Percentiles rank a stretch among this genome's conserved stretches.
These are phyloP conservation scores for Lodderomyces beijingensis DNA, from an alignment of 1,139 yeast genomes.

Conservation along the genomic window DNA sequence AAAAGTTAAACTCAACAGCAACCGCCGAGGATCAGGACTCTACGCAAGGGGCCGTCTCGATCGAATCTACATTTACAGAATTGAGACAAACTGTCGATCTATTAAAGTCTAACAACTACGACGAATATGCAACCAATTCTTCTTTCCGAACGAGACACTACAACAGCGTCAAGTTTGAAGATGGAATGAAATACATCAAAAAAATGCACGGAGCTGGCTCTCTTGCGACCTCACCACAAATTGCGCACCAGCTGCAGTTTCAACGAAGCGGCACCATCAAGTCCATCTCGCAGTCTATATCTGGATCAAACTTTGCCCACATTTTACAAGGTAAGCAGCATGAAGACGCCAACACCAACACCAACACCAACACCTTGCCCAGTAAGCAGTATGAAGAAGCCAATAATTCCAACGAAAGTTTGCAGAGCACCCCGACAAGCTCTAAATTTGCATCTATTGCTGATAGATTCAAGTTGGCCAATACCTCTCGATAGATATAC, in stretches of 20 bases:
- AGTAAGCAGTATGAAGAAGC: too few species aligned
- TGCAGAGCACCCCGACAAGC: too few species aligned
- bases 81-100: conserved; percentile 43
- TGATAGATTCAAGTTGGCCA: conserved; percentile 26
- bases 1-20: conserved; percentile 15
- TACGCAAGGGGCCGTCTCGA: conserved; percentile 34
- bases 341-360: too few species aligned
- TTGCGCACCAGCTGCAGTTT: not conserved
- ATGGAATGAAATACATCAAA: conserved; percentile 33
- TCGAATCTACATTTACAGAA: conserved; percentile 43
- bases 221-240: conserved; percentile 2
- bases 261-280: conserved; percentile 3
- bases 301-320: conserved; percentile 7
- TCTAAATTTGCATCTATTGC: conserved; percentile 43
- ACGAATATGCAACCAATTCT: conserved; percentile 37
- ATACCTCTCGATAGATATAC: not conserved
- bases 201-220: conserved; percentile 25
- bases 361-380: too few species aligned
- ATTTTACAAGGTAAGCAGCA: conserved; percentile 7
- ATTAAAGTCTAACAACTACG: conserved; percentile 33
- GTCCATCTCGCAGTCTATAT: conserved; percentile 5
- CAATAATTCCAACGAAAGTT: too few species aligned
- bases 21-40: conserved; percentile 13
- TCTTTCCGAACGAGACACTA: conserved; percentile 38
- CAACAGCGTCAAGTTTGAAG: conserved; percentile 40